phyloP scores from a whole-genome alignment of 2,329 filamentous ascomycete genomes.

The Elsinoe necatrix region DNA sequence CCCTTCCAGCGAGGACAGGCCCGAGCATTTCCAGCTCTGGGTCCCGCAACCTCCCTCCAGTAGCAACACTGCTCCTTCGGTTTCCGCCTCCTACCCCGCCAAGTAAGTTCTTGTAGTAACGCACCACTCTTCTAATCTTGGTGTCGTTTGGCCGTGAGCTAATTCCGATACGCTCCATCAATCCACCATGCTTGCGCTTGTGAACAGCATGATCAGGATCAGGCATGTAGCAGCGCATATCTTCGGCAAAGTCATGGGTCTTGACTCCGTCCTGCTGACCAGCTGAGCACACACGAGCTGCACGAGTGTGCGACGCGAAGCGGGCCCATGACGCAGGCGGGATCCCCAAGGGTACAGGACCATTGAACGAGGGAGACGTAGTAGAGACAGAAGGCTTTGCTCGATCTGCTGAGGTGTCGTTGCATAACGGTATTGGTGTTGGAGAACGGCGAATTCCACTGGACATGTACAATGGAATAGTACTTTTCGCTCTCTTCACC shows the following conservation, averaged over 20 bases:
- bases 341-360: constrained; percentile 20
- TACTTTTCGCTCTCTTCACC: background rate
- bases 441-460: background rate
- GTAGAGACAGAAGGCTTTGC: background rate
- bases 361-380: background rate
- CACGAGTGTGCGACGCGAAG: constrained; percentile 40
- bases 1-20: constrained; percentile 24
- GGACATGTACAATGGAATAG: background rate
- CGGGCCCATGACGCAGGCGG: constrained; percentile 35
- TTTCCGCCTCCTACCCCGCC: constrained; percentile 36
- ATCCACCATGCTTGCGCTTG: background rate
- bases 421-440: background rate
- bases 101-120: constrained; percentile 39
- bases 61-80: constrained; percentile 36
- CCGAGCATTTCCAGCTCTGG: constrained; percentile 42
- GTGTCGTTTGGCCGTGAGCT: background rate
- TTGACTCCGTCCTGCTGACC: constrained; percentile 32
- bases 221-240: constrained; percentile 12
- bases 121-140: constrained; percentile 14
- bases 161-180: background rate
- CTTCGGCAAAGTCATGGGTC: constrained; percentile 35
- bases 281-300: constrained; percentile 34
- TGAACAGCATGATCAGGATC: background rate
- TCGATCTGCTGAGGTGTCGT: background rate
- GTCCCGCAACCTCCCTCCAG: constrained; percentile 36